Evolutionary conservation across 176 grass and related monocot genomes (phyloP), one percentile per base, ranked within the genome.

Genomic region (Panicum miliaceum): DNA sequence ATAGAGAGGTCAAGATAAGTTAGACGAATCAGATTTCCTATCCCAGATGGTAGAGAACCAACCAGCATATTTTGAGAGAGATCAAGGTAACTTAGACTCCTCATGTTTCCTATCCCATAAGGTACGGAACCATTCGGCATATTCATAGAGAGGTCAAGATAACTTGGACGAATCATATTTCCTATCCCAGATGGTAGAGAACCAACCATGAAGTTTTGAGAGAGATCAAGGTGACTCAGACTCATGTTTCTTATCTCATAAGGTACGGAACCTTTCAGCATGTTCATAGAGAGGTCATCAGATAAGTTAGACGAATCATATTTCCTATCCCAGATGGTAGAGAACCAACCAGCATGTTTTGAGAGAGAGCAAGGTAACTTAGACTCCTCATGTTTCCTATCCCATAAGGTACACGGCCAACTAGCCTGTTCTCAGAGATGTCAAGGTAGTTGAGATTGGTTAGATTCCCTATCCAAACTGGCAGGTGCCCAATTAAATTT

Each of bases 341-440:
- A 65, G 10, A 36, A 42, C 86, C 86, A 65, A 50, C 22, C 7
- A 92, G 22, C 40, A 13, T 81, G 56, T 90, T 93, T 1, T 69
- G 22, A 5, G 74, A 18, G 15, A 86, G 12, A 29, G 65, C 87
- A 75, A 89, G 65, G 6, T 36, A 9, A 20, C 25, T 22, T 1
- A 87, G 67, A 46, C 19, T 35, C 13, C 20, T 48, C 25, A 89
- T 8, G 25, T 85, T 76, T 59, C 73, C 84, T 0, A 90, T 67
- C 62, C 82, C 76, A 10, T n/a, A 20, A 47, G 91, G 91, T 43
- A 90, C 9, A 38, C 1, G 20, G 18, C 90, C 87, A 36, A 26
- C 19, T 25, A 92, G 18, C 43, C 6, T 75, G 50, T 87, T 92
- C 5, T 45, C 19, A 3, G 73, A 16, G 34, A 86, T 40, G 62